phyloP scores from a whole-genome alignment of 73 alveolate genomes.

The Paramecium primaurelia region DNA sequence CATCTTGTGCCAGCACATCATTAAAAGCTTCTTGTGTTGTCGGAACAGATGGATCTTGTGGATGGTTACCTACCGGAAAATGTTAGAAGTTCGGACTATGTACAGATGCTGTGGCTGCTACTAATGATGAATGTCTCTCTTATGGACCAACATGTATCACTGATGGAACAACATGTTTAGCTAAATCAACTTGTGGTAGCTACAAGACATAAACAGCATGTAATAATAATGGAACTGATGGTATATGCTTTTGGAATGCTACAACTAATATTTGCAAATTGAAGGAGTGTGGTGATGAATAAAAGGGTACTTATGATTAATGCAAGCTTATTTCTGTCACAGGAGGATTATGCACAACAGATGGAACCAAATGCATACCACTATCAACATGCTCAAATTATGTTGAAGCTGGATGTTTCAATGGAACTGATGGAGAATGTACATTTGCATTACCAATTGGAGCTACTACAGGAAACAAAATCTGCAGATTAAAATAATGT shows the following conservation, averaged over 20 bases:
- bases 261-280: not conserved
- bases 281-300: not conserved
- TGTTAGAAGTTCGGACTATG: not conserved
- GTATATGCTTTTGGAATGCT: not conserved
- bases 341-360: not conserved
- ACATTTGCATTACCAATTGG: not conserved
- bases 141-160: not conserved
- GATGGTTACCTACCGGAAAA: not conserved
- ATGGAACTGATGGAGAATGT: conserved; percentile 28
- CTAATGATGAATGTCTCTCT: not conserved
- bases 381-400: not conserved
- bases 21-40: not conserved
- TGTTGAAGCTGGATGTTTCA: not conserved
- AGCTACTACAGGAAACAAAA: not conserved
- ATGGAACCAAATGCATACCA: conserved; percentile 29
- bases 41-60: conserved; percentile 14
- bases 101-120: not conserved
- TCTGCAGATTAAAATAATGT: conserved; percentile 22
- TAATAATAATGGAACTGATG: not conserved
- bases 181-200: not conserved
- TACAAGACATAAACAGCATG: not conserved
- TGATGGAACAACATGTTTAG: conserved; percentile 21
- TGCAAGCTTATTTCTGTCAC: not conserved
- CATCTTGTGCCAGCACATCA: not conserved
- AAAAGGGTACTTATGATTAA: not conserved